Evolutionary conservation across 2,329 filamentous ascomycete species (phyloP), one percentile per base, ranked within the genome.

Genomic region (Verticillium isaacii): DNA sequence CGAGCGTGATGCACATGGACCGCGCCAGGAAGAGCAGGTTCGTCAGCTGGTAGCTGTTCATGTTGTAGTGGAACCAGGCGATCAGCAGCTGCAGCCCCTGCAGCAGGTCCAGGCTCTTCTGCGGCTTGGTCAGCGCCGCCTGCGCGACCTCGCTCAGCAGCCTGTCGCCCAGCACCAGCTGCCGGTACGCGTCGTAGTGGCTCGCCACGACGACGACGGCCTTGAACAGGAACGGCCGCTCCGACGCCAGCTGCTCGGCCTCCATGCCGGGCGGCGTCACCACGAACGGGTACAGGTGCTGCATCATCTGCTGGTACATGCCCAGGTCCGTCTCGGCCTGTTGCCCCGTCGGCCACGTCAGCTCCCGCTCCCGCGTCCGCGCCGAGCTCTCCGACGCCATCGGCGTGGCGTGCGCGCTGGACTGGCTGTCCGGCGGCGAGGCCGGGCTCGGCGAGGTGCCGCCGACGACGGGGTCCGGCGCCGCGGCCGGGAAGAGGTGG

Each of bases 11-110:
- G 59, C 78, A 79, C 66, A 82, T 75, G 6, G 79, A 80, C 41
- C 81, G 71, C 5, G 78, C 75, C 58, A 84, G 71, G 64, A 80
- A 83, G 2, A 83, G 69, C 5, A 83, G 61, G 59, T 82, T 83
- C 0, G 77, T 81, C 41, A 82, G 70, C 67, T 83, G 80, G 57
- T 80, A 78, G 65, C 78, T 81, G 66, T 79, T 81, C 57, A 83
- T 69, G 41, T 75, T 79, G 66, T 79, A 79, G 62, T 82, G 78
- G 61, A 76, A 80, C 81, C 81, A 84, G 9, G 75, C 74, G 23
- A 83, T 68, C 15, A 82, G 60, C 15, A 84, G 65, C 68, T 79
- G 73, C 59, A 83, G 62, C 1, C 74, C 78, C 65, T 83, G 80
- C 17, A 84, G 70, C 34, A 83, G 66, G 62, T 83, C 82, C 4